Conservation (phyloP, 2,329 filamentous ascomycete genomes). For the Rhynchosporium secalis region DNA sequence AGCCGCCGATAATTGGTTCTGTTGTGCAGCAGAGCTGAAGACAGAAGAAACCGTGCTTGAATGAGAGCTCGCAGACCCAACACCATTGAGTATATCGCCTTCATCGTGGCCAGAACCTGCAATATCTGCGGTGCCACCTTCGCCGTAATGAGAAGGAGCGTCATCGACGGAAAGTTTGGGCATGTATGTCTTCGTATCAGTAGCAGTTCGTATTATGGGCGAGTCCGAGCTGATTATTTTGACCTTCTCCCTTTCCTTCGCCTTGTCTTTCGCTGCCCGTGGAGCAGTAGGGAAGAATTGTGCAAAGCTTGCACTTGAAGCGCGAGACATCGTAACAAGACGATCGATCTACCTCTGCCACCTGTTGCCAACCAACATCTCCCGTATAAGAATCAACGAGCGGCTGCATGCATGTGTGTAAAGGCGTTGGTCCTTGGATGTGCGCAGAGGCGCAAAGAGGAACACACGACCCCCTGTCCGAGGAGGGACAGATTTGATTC, state of each 20-base stretch:
- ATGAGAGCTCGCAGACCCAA: constrained; percentile 71
- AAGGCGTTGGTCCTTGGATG: constrained; percentile 26
- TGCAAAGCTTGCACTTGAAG: constrained; percentile 74
- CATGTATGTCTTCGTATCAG: constrained; percentile 41
- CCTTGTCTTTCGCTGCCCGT: constrained; percentile 52
- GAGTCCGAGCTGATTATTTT: constrained; percentile 43
- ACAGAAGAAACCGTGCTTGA: constrained; percentile 70
- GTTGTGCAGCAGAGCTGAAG: constrained; percentile 52
- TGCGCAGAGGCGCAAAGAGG: constrained; percentile 30
- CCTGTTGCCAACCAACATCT: constrained; percentile 39
- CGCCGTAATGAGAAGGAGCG: constrained; percentile 33
- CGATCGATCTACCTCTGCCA: constrained; percentile 39
- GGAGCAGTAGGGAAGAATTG: constrained; percentile 84
- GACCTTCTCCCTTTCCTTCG: constrained; percentile 61
- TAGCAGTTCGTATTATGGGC: constrained; percentile 36
- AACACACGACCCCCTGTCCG: constrained; percentile 30
- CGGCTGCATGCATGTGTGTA: constrained; percentile 35
- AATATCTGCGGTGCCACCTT: constrained; percentile 32
- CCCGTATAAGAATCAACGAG: constrained; percentile 29
- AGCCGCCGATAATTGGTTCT: constrained; percentile 34
- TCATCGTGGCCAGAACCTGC: constrained; percentile 47
- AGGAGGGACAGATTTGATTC: constrained; percentile 26
- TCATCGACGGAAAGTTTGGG: constrained; percentile 38
- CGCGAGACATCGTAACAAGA: constrained; percentile 71
- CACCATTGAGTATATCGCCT: constrained; percentile 68